Percentiles rank a stretch among this genome's conserved stretches.
Evolutionary conservation across 352 stramenopile species (phyloP).

Genomic region (Globisporangium acanthophoron): DNA sequence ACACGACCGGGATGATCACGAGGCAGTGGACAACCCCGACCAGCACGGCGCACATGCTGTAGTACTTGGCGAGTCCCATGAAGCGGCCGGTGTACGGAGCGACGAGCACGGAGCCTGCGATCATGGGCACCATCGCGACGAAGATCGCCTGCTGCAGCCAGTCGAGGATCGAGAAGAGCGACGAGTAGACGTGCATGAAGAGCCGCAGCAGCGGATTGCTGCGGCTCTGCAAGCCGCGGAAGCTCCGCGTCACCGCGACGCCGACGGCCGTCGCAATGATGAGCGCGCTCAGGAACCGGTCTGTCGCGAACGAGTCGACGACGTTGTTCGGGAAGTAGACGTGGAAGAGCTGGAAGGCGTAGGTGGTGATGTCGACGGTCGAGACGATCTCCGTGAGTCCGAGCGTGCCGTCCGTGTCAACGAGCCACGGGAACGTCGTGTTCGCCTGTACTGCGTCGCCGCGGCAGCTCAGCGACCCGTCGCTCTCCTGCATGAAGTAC

Average conservation of each 20-base stretch:
- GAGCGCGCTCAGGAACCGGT: slow-evolving; percentile 40
- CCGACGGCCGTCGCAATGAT: slow-evolving; percentile 33
- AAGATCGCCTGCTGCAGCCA: slow-evolving; percentile 51
- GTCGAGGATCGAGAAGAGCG: slow-evolving; percentile 51
- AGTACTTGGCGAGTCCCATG: slow-evolving; percentile 35
- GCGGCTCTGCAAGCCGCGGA: slow-evolving; percentile 20
- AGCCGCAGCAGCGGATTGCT: slow-evolving; percentile 54
- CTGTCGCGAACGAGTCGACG: slow-evolving; percentile 25
- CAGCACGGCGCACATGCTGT: slow-evolving; percentile 24
- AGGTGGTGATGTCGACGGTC: slow-evolving; percentile 32
- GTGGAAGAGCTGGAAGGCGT: slow-evolving; percentile 33
- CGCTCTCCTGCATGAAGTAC: slow-evolving; percentile 30
- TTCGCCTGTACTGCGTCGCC: slow-evolving; percentile 23
- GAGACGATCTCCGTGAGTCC: slow-evolving; percentile 37
- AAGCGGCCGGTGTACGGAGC: slow-evolving; percentile 26
- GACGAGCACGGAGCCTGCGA: slow-evolving; percentile 35
- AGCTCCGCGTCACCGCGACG: slow-evolving; percentile 12
- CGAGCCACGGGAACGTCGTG: slow-evolving; percentile 51
- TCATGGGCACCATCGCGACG: slow-evolving; percentile 39
- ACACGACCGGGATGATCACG: slow-evolving; percentile 37
- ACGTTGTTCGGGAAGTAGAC: slow-evolving; percentile 55
- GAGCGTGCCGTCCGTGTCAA: slow-evolving; percentile 33
- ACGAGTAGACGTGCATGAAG: slow-evolving; percentile 52
- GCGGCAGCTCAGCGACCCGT: slow-evolving; percentile 24
- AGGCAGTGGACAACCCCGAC: slow-evolving; percentile 29